phyloP scores from a whole-genome alignment of 352 stramenopile species.

The Phytopythium oedochilum region DNA sequence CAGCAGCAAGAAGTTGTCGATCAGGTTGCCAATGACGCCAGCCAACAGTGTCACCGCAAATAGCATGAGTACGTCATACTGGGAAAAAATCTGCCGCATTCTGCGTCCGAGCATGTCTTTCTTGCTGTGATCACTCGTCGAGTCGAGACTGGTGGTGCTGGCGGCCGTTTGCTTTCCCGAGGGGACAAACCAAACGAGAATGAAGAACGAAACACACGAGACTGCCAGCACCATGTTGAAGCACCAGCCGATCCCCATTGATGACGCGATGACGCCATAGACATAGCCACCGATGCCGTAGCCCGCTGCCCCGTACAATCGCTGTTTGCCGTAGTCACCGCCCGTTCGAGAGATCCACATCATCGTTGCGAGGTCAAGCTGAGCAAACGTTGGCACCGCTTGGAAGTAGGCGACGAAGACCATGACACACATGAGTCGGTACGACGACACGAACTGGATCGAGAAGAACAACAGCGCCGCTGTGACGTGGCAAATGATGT shows the following conservation, averaged over 20 bases:
- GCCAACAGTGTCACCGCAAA: conserved; percentile 30
- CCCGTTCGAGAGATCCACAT: conserved; percentile 24
- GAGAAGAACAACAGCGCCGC: conserved; percentile 24
- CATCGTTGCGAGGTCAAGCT: conserved; percentile 32
- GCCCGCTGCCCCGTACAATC: conserved; percentile 28
- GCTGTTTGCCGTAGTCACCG: conserved; percentile 42
- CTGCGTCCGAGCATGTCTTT: conserved; percentile 18
- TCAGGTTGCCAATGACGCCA: conserved; percentile 28
- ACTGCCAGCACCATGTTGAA: conserved; percentile 25
- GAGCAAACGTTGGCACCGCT: conserved; percentile 14
- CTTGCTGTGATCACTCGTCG: neutral
- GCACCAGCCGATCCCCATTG: conserved; percentile 25
- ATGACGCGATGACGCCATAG: conserved; percentile 16
- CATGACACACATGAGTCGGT: conserved; percentile 15
- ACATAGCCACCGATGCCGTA: conserved; percentile 32
- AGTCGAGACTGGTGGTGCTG: no score
- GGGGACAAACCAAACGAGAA: conserved; percentile 23
- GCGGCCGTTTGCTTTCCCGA: no score
- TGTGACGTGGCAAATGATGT: conserved; percentile 26
- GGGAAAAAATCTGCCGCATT: conserved; percentile 10
- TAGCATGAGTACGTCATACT: conserved; percentile 27
- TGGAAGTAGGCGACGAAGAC: conserved; percentile 29
- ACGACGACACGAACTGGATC: conserved; percentile 19
- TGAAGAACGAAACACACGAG: conserved; percentile 13
- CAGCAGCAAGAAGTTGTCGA: conserved; percentile 38